Base-by-base conservation (phyloP, 2,329 filamentous ascomycete species). In the Aspergillus terreus region DNA sequence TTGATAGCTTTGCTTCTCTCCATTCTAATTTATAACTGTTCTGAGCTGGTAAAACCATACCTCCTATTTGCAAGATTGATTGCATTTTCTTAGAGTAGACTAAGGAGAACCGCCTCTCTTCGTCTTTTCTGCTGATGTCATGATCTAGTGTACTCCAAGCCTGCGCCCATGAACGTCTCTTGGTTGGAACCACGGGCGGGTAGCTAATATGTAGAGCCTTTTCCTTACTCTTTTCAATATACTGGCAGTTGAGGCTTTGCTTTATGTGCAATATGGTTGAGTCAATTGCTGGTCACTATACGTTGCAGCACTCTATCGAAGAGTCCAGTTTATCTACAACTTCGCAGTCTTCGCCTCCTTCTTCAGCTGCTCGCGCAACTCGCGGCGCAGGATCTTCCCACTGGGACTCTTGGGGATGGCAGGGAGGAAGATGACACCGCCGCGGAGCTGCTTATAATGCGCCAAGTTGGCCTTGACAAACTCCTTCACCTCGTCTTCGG, bases 391-490 rank as follows among this genome's bases (percentile, higher is more conserved):
- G 47, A 66, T 66, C 59, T 69, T 70, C 19, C 67, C 65, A 48
- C 61, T 66, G 2, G 63, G 51, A 52, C 60, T 68, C 50, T 65
- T 67, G 30, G 66, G 65, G 44, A 74, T 71, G 3, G 56, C 56
- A 10, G 69, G 60, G 40, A 56, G 12, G 58, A 73, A 73, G 33
- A 62, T 60, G 4, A 78, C 69, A 0, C 76, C 76, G 1, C 75
- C 75, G 17, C 68, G 65, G 35, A 78, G 59, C 50, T 64, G 62
- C 66, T 78, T 78, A 55, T 75, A 77, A 41, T 65, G 70, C 2
- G 73, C 71, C 46, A 78, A 56, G 40, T 65, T 62, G 42, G 64
- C 66, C 15, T 58, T 63, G 32, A 74, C 61, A 56, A 64, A 73
- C 14, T 61, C 52, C 51, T 71, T 69, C 9, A 78, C 66, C 17